phyloP scores from a whole-genome alignment of 1,284 basidiomycete species.

The Ceratobasidium sp. region DNA sequence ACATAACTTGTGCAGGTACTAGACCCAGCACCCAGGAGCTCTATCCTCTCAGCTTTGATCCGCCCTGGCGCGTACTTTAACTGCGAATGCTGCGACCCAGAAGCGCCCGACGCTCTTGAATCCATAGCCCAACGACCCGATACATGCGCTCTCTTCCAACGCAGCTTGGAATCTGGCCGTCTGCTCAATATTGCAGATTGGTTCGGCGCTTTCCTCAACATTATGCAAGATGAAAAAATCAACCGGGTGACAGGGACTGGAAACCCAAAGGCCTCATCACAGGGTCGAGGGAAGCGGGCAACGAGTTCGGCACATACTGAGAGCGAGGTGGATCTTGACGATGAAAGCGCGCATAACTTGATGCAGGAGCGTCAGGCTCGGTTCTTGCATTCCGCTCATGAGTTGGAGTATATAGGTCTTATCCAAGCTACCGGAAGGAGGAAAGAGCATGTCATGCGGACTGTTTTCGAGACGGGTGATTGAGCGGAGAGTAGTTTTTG shows the following conservation, averaged over 20 bases:
- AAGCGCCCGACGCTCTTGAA: constrained; percentile 19
- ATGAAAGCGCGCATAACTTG: constrained; percentile 64
- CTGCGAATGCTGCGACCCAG: constrained; percentile 41
- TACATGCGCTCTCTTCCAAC: constrained; percentile 76
- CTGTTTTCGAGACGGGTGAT: constrained; percentile 66
- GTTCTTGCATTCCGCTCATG: constrained; percentile 81
- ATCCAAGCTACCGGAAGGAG: constrained; percentile 82
- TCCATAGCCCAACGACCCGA: constrained; percentile 62
- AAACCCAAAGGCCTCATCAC: constrained; percentile 27
- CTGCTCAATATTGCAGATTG: constrained; percentile 87
- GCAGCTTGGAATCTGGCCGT: constrained; percentile 80
- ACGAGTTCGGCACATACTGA: constrained; percentile 52
- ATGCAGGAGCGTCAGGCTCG: constrained; percentile 76
- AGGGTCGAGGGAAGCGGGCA: constrained; percentile 46
- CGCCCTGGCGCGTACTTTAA: constrained; percentile 32
- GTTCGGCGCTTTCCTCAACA: constrained; percentile 77
- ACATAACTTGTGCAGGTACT: constrained; percentile 11
- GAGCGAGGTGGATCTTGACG: constrained; percentile 53
- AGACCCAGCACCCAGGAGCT: constrained; percentile 37
- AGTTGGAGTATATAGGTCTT: constrained; percentile 82
- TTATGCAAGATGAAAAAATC: constrained; percentile 63
- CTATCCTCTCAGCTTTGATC: constrained; percentile 29
- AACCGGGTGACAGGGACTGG: constrained; percentile 56
- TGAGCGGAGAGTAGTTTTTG: neutral
- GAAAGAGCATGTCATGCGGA: constrained; percentile 77